A percentile compares a stretch with the other conserved stretches of the same genome.
phyloP scores from a whole-genome alignment of 805 yeast genomes.

The Allodekkera sacchari region DNA sequence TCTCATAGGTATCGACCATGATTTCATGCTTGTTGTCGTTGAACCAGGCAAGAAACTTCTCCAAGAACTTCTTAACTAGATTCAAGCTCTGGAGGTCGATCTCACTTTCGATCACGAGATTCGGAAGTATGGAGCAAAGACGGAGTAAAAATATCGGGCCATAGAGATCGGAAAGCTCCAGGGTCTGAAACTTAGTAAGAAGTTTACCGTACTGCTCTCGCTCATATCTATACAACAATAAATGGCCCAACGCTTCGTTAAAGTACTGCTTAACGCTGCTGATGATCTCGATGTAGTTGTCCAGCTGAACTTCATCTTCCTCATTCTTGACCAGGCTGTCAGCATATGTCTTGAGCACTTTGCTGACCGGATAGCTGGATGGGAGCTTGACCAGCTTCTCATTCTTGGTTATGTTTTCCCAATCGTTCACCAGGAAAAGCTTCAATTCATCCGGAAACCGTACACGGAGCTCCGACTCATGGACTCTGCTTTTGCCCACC shows the following conservation, averaged over 20 bases:
- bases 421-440: conserved; percentile 74
- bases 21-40: conserved; percentile 31
- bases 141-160: conserved; percentile 81
- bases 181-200: conserved; percentile 19
- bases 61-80: conserved; percentile 46
- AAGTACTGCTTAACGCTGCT: conserved; percentile 67
- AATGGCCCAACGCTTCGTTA: conserved; percentile 60
- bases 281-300: conserved; percentile 58
- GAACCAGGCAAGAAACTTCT: conserved; percentile 45
- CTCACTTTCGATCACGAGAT: conserved; percentile 64
- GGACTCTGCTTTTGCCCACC: background rate
- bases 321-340: conserved; percentile 28
- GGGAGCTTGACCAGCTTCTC: conserved; percentile 66
- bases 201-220: conserved; percentile 61
- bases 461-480: background rate
- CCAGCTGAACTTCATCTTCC: conserved; percentile 35
- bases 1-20: conserved; percentile 37
- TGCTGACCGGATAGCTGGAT: conserved; percentile 39
- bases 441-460: conserved; percentile 60
- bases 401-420: conserved; percentile 86
- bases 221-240: conserved; percentile 68
- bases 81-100: conserved; percentile 72
- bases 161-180: conserved; percentile 39
- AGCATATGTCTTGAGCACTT: conserved; percentile 45
- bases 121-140: conserved; percentile 72